Evolutionary conservation across 805 yeast species (phyloP), one percentile per base, ranked within the genome.

Genomic region (Kodamaea fukazawae): DNA sequence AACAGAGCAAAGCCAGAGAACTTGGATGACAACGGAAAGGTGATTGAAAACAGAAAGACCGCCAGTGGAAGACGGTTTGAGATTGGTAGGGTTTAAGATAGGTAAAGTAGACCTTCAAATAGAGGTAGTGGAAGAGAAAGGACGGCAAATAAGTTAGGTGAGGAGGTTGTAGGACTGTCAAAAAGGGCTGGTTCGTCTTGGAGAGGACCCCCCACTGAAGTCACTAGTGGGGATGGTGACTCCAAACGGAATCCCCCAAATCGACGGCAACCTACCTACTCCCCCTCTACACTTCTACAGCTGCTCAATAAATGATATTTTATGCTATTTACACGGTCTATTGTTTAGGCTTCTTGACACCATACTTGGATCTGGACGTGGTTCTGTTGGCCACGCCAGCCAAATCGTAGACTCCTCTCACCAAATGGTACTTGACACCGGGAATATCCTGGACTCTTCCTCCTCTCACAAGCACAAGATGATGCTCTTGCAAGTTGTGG

Each of bases 391-490:
- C 96, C 23, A 93, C 99, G 36, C 97, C 98, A 35, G 89, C 84
- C 57, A 93, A 73, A 70, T 91, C 99, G 58, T 82, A 78, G 7
- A 89, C 86, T 36, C 99, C 99, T 70, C 99, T 80, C 14, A 93
- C 85, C 51, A 88, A 73, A 65, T 86, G 93, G 64, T 93, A 93
- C 61, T 88, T 90, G 35, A 93, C 96, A 76, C 99, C 99, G 17
- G 99, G 99, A 54, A 91, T 72, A 80, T 93, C 99, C 60, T 90
- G 96, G 38, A 87, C 87, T 75, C 97, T 81, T 11, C 99, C 99
- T n/a, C 99, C 99, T 65, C 99, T 80, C 3, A 93, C 96, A 38
- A 81, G 78, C 1, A 93, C 98, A 37, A 93, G 95, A 56, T 95
- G 86, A 67, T 93, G 99, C 63, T 93, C 99, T 70, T 93, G 98